Evolutionary conservation across 331 rosid species (phyloP), one percentile per base, ranked within the genome.

Genomic region (Dryas integrifolia): DNA sequence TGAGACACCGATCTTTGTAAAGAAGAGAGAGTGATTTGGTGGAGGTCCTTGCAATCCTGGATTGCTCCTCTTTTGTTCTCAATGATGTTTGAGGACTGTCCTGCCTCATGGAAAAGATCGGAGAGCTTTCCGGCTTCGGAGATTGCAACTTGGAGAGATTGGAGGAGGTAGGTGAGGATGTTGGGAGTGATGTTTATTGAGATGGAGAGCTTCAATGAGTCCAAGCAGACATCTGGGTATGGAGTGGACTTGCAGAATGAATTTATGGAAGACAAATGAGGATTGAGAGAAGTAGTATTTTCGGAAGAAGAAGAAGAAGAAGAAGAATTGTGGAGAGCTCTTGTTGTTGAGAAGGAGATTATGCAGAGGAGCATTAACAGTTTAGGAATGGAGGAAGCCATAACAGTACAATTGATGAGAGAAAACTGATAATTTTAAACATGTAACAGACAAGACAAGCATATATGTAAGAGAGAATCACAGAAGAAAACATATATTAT

Each of bases 31-130:
- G 96, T 87, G 69, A 88, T 88, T 58, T 81, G 85, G 73, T 91
- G 88, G 18, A 91, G 97, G 30, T 91, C 92, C 26, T 41, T 58
- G 77, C 97, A 89, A 58, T 89, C 97, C 62, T 87, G 86, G 56
- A 91, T 52, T 21, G 97, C 14, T 50, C 97, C 96, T 70, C 72
- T 84, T 69, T 85, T 88, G 4, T 85, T 89, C 79, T 91, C 97
- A 21, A 87, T 56, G 59, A 91, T 80, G 82, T 71, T 81, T 4
- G 70, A 13, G 46, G 63, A 41, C 10, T 35, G 68, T 5, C 82
- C 79, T 0, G 77, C 88, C 24, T 69, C 63, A 15, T 58, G 72
- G 65, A 91, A 70, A 7, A 82, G 73, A 49, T 58, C 67, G 0
- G 91, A 79, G 8, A 91, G 83, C 72, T 89, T 89, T 64, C 82